Conservation (phyloP, 768 basidiomycete genomes). For the Calocybe cyanea region DNA sequence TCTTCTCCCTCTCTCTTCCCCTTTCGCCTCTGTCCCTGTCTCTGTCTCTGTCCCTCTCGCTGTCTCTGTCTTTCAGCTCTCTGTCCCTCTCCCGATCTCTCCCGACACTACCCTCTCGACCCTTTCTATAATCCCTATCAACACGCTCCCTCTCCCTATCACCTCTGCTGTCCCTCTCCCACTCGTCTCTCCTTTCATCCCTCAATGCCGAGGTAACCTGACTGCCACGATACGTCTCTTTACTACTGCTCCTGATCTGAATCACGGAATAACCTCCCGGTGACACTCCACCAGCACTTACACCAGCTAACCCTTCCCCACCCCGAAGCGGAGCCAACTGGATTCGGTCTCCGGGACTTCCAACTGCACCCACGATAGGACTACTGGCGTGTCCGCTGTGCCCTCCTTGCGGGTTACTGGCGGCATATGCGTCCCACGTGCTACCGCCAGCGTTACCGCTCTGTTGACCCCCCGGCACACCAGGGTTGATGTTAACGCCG, state of each 20-base stretch:
- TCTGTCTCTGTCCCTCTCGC: constrained; percentile 7
- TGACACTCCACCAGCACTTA: constrained; percentile 8
- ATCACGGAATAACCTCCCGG: constrained; percentile 26
- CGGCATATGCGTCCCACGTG: constrained; percentile 10
- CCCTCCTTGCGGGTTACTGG: not conserved
- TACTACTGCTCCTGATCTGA: constrained; percentile 32
- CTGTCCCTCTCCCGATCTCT: constrained; percentile 16
- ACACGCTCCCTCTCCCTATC: constrained; percentile 13
- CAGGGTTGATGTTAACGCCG: not conserved
- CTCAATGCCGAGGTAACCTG: constrained; percentile 11
- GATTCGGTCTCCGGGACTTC: constrained; percentile 36
- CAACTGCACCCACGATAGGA: constrained; percentile 14
- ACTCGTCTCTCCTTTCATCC: constrained; percentile 11
- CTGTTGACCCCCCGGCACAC: not conserved
- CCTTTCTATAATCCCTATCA: constrained; percentile 9
- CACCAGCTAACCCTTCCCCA: constrained; percentile 14
- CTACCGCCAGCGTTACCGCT: not conserved
- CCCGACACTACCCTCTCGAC: constrained; percentile 11
- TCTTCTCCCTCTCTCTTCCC: constrained; percentile 16
- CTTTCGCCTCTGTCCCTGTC: constrained; percentile 18
- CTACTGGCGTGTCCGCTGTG: not conserved
- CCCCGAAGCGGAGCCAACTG: constrained; percentile 53
- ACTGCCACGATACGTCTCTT: constrained; percentile 21
- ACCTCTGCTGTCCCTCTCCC: constrained; percentile 10
- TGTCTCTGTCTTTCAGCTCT: constrained; percentile 12